A percentile compares a stretch with the other conserved stretches of the same genome.
phyloP scores from a whole-genome alignment of 768 basidiomycete genomes.

The Mycena belliarum region DNA sequence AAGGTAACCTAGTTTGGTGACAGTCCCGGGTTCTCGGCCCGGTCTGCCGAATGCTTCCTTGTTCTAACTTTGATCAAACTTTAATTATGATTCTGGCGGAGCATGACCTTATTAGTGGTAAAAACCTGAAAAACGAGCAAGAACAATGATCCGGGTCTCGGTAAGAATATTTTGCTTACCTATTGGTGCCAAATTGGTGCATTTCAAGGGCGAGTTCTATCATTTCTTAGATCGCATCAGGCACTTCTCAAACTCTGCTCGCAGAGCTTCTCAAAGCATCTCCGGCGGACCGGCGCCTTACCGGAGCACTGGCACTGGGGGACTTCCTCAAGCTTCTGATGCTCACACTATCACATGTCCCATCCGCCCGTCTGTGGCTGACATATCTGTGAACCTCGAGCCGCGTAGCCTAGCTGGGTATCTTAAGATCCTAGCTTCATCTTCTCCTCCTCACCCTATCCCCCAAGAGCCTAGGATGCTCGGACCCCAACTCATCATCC shows the following conservation, averaged over 20 bases:
- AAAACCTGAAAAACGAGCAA: too few species aligned
- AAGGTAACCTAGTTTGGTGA: conserved; percentile 17
- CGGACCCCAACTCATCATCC: conserved; percentile 4
- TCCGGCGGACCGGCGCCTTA: too few species aligned
- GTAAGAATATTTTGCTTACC: too few species aligned
- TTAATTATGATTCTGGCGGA: not conserved
- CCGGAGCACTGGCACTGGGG: too few species aligned
- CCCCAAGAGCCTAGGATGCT: conserved; percentile 5
- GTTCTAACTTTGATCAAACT: not conserved
- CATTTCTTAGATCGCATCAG: too few species aligned
- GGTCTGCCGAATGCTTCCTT: not conserved
- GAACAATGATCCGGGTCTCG: not conserved
- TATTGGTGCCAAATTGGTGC: too few species aligned
- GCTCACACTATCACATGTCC: too few species aligned
- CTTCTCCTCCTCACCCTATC: not conserved
- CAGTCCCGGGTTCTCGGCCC: conserved; percentile 11
- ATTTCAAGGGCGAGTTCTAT: too few species aligned
- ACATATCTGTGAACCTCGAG: not conserved
- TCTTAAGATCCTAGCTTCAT: not conserved
- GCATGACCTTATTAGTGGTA: not conserved
- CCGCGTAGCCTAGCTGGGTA: not conserved
- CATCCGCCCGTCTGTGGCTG: too few species aligned
- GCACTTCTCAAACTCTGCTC: too few species aligned
- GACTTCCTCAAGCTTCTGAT: too few species aligned
- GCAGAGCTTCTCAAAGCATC: too few species aligned